Percentiles rank a stretch among this genome's conserved stretches.
Evolutionary conservation across 1,284 basidiomycete species (phyloP).

Genomic region (Rhizoctonia solani): DNA sequence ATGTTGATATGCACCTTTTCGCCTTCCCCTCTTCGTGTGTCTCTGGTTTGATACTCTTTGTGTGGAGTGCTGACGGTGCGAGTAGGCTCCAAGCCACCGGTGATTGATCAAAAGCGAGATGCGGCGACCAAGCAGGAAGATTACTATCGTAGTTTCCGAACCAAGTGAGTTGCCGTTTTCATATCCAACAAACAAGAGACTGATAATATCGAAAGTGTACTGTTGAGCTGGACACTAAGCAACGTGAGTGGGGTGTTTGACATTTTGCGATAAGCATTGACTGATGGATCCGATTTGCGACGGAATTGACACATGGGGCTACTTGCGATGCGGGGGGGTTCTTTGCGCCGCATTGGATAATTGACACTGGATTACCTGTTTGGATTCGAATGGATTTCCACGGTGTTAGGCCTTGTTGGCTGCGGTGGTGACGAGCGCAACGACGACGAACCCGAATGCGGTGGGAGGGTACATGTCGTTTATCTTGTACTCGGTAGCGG

Average conservation of each 20-base stretch:
- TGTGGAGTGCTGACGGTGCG: not conserved
- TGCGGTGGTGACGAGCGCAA: constrained; percentile 61
- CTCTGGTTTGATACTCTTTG: too few species aligned
- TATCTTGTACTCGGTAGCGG: constrained; percentile 81
- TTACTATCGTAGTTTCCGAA: constrained; percentile 85
- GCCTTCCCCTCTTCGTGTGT: too few species aligned
- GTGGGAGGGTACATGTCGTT: constrained; percentile 82
- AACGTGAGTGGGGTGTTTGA: constrained; percentile 58
- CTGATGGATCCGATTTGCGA: too few species aligned
- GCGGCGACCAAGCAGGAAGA: constrained; percentile 80
- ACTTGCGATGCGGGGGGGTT: too few species aligned
- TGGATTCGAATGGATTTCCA: too few species aligned
- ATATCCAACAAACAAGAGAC: constrained; percentile 16
- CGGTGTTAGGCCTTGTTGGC: constrained; percentile 65
- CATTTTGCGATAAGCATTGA: too few species aligned
- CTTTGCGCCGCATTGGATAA: too few species aligned
- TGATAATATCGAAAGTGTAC: constrained; percentile 55
- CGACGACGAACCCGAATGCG: constrained; percentile 52
- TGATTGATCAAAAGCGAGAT: constrained; percentile 65
- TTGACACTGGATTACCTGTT: too few species aligned
- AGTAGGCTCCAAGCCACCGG: constrained; percentile 61
- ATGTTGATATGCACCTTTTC: too few species aligned
- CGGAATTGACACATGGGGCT: too few species aligned
- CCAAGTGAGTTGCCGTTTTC: constrained; percentile 60
- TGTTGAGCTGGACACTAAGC: constrained; percentile 81